phyloP scores from a whole-genome alignment of 2,329 filamentous ascomycete genomes.

The Arthroderma sp. region DNA sequence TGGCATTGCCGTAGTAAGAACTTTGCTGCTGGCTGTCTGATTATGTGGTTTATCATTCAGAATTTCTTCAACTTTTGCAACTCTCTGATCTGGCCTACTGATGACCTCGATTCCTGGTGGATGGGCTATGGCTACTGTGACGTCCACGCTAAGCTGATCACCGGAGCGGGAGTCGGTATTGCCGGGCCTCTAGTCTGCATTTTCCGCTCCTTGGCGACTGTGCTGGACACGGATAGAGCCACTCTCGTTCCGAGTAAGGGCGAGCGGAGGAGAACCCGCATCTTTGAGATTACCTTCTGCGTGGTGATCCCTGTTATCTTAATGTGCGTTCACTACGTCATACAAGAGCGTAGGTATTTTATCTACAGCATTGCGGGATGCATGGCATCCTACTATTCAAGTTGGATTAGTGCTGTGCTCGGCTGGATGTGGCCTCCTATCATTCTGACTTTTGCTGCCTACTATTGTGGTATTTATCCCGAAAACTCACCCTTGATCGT shows the following conservation, averaged over 20 bases:
- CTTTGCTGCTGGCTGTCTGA: constrained; percentile 44
- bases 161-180: constrained; percentile 40
- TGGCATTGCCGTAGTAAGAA: constrained; percentile 51
- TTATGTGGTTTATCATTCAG: constrained; percentile 42
- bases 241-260: constrained; percentile 37
- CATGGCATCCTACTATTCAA: constrained; percentile 38
- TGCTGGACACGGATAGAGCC: constrained; percentile 47
- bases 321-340: constrained; percentile 45
- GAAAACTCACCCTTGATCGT: no score
- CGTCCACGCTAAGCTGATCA: constrained; percentile 46
- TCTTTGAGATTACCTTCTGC: constrained; percentile 44
- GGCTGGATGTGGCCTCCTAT: constrained; percentile 44
- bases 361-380: constrained; percentile 49
- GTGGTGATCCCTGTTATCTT: constrained; percentile 42
- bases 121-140: constrained; percentile 50
- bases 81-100: constrained; percentile 50
- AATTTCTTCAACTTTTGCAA: constrained; percentile 50
- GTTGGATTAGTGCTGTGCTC: constrained; percentile 45
- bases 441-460: constrained; percentile 39
- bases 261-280: constrained; percentile 34
- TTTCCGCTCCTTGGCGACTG: constrained; percentile 45
- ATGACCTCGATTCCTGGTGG: constrained; percentile 44
- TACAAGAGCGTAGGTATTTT: constrained; percentile 46
- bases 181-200: constrained; percentile 44
- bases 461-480: constrained; percentile 41